Evolutionary conservation across 2,329 filamentous ascomycete species (phyloP).

Genomic region (Cercospora zeina): DNA sequence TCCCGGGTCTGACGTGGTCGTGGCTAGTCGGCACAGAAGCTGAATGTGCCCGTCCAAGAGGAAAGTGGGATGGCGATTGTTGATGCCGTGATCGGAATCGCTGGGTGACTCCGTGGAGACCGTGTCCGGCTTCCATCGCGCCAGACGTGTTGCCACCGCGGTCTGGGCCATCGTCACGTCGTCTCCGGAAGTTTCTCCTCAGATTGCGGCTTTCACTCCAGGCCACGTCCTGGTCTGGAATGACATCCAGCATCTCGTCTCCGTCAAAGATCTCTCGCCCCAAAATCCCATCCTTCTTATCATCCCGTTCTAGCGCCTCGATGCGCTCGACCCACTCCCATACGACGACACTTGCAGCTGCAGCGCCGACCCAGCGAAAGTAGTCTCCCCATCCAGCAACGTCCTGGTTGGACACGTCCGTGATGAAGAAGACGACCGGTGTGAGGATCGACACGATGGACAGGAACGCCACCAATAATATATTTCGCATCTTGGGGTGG

Average conservation of each 20-base stretch:
- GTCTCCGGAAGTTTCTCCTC: conserved; percentile 34
- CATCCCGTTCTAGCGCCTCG: conserved; percentile 85
- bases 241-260: conserved; percentile 82
- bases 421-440: conserved; percentile 87
- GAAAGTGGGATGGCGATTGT: conserved; percentile 36
- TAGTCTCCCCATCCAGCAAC: conserved; percentile 94
- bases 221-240: conserved; percentile 58
- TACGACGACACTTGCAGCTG: conserved; percentile 91
- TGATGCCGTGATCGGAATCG: conserved; percentile 33
- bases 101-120: conserved; percentile 32
- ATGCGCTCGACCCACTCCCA: conserved; percentile 99
- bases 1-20: conserved; percentile 13
- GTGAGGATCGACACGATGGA: conserved; percentile 81
- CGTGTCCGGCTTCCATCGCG: conserved; percentile 31
- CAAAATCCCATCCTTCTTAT: conserved; percentile 89
- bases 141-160: conserved; percentile 31
- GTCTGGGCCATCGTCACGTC: conserved; percentile 38
- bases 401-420: conserved; percentile 82
- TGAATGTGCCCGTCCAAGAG: conserved; percentile 39
- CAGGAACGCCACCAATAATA: conserved; percentile 74
- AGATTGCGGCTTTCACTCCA: conserved; percentile 50
- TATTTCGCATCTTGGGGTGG: conserved; percentile 86
- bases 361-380: conserved; percentile 92
- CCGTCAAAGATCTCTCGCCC: conserved; percentile 91
- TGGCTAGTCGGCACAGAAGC: conserved; percentile 25